Conservation (phyloP, 495 filamentous ascomycete species). For the Penicillium salamii region DNA sequence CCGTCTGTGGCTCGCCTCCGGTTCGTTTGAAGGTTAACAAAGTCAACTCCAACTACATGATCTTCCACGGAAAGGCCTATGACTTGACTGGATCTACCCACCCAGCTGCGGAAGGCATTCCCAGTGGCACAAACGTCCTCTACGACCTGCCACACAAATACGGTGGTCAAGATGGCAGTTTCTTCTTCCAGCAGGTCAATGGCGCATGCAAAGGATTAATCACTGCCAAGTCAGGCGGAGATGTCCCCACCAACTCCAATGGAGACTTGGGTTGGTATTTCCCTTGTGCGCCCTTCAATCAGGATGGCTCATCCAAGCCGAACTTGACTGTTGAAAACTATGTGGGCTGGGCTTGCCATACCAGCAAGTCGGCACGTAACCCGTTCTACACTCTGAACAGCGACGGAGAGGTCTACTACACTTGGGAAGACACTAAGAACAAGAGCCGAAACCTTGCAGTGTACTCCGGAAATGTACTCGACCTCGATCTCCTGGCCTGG, state of each 20-base stretch:
- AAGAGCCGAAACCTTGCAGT: slow-evolving; percentile 83
- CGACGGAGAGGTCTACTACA: slow-evolving; percentile 82
- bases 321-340: slow-evolving; percentile 76
- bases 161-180: slow-evolving; percentile 88
- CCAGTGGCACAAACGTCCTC: slow-evolving; percentile 65
- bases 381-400: slow-evolving; percentile 66
- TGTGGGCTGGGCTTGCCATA: slow-evolving; percentile 88
- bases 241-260: slow-evolving; percentile 70
- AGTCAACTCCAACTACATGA: slow-evolving; percentile 81
- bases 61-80: slow-evolving; percentile 90
- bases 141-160: slow-evolving; percentile 78
- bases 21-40: slow-evolving; percentile 76
- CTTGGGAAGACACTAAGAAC: slow-evolving; percentile 93
- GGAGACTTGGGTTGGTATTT: slow-evolving; percentile 95
- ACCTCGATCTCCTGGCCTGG: slow-evolving; percentile 88
- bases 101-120: slow-evolving; percentile 75
- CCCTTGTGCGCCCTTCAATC: slow-evolving; percentile 86
- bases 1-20: slow-evolving; percentile 71
- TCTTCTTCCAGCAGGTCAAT: slow-evolving; percentile 98
- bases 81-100: slow-evolving; percentile 73
- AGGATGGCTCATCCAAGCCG: slow-evolving; percentile 79
- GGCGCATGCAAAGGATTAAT: slow-evolving; percentile 94
- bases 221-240: slow-evolving; percentile 63
- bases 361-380: slow-evolving; percentile 59
- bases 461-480: slow-evolving; percentile 90